Conservation (phyloP, 148 eudicot genomes). For the Spergularia bocconei region DNA sequence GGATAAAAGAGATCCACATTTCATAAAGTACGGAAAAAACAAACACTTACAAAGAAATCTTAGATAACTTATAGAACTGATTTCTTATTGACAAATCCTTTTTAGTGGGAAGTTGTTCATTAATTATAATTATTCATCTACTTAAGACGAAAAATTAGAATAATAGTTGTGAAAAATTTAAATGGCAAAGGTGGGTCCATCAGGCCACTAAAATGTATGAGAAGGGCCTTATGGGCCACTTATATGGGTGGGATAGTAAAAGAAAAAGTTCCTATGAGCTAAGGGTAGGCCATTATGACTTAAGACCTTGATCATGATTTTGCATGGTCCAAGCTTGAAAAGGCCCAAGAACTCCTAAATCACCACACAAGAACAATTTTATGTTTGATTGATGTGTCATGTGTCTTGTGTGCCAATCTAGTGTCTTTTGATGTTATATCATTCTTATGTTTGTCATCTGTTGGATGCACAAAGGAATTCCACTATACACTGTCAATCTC, state of each 20-base stretch:
- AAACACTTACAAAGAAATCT: background rate
- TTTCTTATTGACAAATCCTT: slow-evolving; percentile 20
- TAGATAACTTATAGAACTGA: too few relatives aligned
- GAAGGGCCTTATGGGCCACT: slow-evolving; percentile 28
- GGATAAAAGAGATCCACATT: too few relatives aligned
- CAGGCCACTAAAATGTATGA: slow-evolving; percentile 25
- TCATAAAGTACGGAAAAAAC: background rate
- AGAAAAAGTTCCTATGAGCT: slow-evolving; percentile 21
- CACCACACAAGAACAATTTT: slow-evolving; percentile 14
- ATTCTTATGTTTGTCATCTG: slow-evolving; percentile 5
- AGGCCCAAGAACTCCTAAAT: slow-evolving; percentile 18
- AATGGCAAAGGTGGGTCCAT: slow-evolving; percentile 32
- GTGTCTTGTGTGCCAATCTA: slow-evolving; percentile 8
- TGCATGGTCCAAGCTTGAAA: slow-evolving; percentile 22
- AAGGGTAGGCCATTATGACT: slow-evolving; percentile 16
- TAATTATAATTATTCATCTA: background rate
- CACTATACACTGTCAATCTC: slow-evolving; percentile 14
- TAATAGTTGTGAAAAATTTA: slow-evolving; percentile 7
- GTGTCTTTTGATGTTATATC: slow-evolving; percentile 19
- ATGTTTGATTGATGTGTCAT: slow-evolving; percentile 27
- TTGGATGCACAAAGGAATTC: slow-evolving; percentile 26
- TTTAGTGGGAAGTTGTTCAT: slow-evolving; percentile 11
- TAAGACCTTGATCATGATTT: slow-evolving; percentile 17
- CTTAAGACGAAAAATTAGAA: slow-evolving; percentile 12
- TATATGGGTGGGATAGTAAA: slow-evolving; percentile 37